Evolutionary conservation across 306 rosid species (phyloP).

Genomic region (Gynostemma pentaphyllum): DNA sequence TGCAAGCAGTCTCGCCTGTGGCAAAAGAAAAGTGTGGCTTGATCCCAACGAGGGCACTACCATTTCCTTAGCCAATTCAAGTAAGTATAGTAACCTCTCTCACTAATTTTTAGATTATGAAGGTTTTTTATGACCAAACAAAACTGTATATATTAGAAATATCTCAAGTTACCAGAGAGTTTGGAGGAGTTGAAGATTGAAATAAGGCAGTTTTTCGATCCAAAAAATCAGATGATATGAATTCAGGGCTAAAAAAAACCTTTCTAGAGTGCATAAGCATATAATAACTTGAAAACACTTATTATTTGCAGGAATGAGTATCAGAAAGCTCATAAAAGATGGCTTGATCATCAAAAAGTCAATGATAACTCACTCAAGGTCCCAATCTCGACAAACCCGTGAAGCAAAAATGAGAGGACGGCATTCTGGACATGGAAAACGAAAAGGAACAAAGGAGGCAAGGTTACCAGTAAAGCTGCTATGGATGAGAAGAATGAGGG

Average conservation of each 20-base stretch:
- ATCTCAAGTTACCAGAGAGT: too few relatives aligned
- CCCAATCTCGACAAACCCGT: background rate
- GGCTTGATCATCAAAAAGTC: slow-evolving; percentile 9
- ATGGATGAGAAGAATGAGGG: slow-evolving; percentile 18
- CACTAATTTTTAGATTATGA: background rate
- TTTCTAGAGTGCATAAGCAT: background rate
- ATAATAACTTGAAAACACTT: background rate
- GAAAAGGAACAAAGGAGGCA: slow-evolving; percentile 19
- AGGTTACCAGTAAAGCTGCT: slow-evolving; percentile 13
- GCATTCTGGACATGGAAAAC: slow-evolving; percentile 19
- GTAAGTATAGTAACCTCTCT: background rate
- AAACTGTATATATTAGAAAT: too few relatives aligned
- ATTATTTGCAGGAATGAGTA: slow-evolving; percentile 15
- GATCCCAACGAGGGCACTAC: slow-evolving; percentile 13
- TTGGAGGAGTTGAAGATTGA: background rate
- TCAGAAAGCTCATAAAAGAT: slow-evolving; percentile 14
- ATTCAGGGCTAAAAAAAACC: too few relatives aligned
- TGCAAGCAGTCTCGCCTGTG: slow-evolving; percentile 8
- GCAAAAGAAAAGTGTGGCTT: slow-evolving; percentile 17
- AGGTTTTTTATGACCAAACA: background rate
- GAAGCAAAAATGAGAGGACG: slow-evolving; percentile 9
- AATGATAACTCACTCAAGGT: background rate
- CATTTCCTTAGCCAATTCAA: slow-evolving; percentile 15
- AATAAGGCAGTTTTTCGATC: too few relatives aligned
- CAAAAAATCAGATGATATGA: too few relatives aligned